Evolutionary conservation across 768 basidiomycete genomes (phyloP).

Genomic region (Pleurotus citrinopileatus): DNA sequence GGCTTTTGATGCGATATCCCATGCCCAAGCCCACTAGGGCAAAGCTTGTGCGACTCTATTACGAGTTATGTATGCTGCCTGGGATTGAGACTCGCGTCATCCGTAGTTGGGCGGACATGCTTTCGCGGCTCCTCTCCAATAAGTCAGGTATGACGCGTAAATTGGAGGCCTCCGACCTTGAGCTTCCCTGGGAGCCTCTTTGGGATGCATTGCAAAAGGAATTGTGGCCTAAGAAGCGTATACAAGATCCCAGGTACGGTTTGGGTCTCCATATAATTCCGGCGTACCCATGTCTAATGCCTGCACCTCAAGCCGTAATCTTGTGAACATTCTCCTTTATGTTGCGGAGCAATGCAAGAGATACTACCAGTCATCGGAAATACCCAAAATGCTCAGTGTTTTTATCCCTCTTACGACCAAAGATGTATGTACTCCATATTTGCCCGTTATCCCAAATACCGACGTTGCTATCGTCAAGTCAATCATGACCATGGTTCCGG

Average conservation of each 20-base stretch:
- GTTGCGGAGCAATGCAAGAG: conserved; percentile 69
- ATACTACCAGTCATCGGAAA: conserved; percentile 66
- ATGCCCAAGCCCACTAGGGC: conserved; percentile 66
- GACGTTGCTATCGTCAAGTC: conserved; percentile 38
- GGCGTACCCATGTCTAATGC: conserved; percentile 19
- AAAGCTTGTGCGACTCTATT: conserved; percentile 73
- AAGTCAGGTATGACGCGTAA: conserved; percentile 65
- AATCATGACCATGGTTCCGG: conserved; percentile 67
- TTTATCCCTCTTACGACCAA: conserved; percentile 72
- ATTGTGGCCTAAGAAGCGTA: conserved; percentile 66
- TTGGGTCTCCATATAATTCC: too few species aligned
- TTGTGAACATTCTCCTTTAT: conserved; percentile 69
- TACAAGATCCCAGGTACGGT: conserved; percentile 58
- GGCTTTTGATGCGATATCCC: conserved; percentile 81
- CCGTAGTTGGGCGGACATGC: conserved; percentile 77
- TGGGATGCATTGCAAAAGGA: conserved; percentile 75
- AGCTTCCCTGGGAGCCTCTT: conserved; percentile 73
- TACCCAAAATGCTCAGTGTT: conserved; percentile 65
- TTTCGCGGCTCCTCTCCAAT: conserved; percentile 64
- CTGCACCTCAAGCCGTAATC: conserved; percentile 45
- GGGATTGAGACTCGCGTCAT: conserved; percentile 71
- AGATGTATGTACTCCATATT: conserved; percentile 44
- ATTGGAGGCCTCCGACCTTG: conserved; percentile 63
- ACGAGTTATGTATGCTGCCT: conserved; percentile 73
- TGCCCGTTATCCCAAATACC: background rate